Percentiles rank a stretch among this genome's conserved stretches.
Evolutionary conservation across 257 asterid genomes (phyloP).

Genomic region (Nemophila menziesii): DNA sequence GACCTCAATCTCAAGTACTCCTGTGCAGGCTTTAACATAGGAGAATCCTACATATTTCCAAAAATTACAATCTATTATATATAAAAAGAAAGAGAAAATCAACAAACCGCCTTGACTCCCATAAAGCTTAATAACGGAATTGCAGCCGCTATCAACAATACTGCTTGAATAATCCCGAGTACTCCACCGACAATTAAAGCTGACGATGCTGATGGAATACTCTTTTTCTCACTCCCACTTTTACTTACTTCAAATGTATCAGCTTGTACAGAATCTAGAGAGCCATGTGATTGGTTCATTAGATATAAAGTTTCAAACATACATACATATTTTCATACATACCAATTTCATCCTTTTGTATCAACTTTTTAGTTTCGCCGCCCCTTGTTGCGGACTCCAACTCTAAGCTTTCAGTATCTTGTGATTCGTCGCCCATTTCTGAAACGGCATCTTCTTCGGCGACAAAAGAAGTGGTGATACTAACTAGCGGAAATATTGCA

Average conservation of each 20-base stretch:
- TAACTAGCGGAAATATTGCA: constrained; percentile 60
- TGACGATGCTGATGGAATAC: constrained; percentile 65
- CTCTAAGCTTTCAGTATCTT: constrained; percentile 25
- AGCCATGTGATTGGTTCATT: not conserved
- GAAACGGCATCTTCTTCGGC: constrained; percentile 49
- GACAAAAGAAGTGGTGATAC: constrained; percentile 61
- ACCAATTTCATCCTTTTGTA: constrained; percentile 30
- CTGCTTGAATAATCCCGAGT: constrained; percentile 62
- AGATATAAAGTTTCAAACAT: not conserved
- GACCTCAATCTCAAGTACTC: constrained; percentile 55
- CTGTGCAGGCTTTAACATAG: constrained; percentile 47
- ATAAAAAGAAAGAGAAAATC: not conserved
- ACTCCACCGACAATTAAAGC: constrained; percentile 50
- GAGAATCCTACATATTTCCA: constrained; percentile 29
- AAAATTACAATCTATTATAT: not conserved
- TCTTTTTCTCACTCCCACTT: constrained; percentile 27
- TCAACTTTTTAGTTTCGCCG: constrained; percentile 32
- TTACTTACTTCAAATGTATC: constrained; percentile 24
- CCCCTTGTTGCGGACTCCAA: constrained; percentile 9
- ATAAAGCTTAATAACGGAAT: constrained; percentile 54
- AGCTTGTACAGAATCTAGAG: constrained; percentile 13
- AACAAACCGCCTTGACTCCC: constrained; percentile 61
- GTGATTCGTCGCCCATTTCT: constrained; percentile 4
- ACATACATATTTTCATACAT: not conserved
- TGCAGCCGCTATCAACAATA: constrained; percentile 38